phyloP scores from a whole-genome alignment of 2,329 filamentous ascomycete species.

The Cytospora piceae region DNA sequence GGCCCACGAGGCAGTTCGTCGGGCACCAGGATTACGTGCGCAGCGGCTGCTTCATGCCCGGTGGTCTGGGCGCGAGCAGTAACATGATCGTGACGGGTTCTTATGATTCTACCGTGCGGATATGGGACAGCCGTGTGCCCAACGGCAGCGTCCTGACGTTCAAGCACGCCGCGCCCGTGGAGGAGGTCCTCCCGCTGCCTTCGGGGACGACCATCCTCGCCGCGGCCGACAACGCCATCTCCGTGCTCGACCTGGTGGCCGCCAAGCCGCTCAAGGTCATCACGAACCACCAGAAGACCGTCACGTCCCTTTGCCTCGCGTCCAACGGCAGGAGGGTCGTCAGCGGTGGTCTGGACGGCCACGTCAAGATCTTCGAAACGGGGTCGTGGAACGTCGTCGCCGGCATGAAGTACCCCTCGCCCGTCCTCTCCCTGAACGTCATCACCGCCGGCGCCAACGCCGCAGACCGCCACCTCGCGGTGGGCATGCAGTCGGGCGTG shows the following conservation, averaged over 20 bases:
- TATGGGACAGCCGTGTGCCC: constrained; percentile 88
- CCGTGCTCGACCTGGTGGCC: constrained; percentile 89
- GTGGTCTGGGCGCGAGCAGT: constrained; percentile 61
- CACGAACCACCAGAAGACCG: constrained; percentile 96
- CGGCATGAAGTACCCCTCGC: constrained; percentile 89
- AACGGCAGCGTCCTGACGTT: constrained; percentile 81
- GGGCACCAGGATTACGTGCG: constrained; percentile 95
- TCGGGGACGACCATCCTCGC: constrained; percentile 86
- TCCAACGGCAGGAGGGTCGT: constrained; percentile 81
- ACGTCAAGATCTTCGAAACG: constrained; percentile 96
- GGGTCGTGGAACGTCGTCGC: constrained; percentile 95
- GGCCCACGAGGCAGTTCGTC: constrained; percentile 75
- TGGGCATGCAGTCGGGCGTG: constrained; percentile 94
- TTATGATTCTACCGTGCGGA: constrained; percentile 89
- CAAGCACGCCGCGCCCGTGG: constrained; percentile 88
- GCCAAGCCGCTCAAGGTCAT: constrained; percentile 86
- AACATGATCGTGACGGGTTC: constrained; percentile 85
- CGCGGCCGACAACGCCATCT: constrained; percentile 82
- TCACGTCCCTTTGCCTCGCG: constrained; percentile 83
- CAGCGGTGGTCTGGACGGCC: constrained; percentile 88
- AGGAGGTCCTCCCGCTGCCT: constrained; percentile 84
- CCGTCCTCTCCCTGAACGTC: constrained; percentile 82
- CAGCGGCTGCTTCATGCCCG: constrained; percentile 81
- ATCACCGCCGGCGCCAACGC: constrained; percentile 68
- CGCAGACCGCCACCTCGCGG: constrained; percentile 90